Evolutionary conservation across 2,329 filamentous ascomycete genomes (phyloP).

Genomic region (Cordyceps militaris): DNA sequence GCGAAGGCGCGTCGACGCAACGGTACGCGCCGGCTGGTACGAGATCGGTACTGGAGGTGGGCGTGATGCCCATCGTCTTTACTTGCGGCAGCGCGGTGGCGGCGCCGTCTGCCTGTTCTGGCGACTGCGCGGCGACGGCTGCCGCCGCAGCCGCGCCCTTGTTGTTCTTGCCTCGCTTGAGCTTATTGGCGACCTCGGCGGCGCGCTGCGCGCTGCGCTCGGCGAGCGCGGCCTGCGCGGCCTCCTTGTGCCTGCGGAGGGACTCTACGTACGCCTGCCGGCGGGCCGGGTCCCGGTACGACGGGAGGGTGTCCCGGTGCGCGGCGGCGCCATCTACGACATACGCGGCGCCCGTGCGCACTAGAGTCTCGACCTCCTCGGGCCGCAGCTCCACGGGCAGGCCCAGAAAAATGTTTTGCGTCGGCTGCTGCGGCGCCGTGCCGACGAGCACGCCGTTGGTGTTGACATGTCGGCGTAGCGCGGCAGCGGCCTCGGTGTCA

Average conservation of each 20-base stretch:
- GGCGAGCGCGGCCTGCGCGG: slow-evolving; percentile 32
- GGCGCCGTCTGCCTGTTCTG: background rate
- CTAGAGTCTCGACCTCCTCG: slow-evolving; percentile 77
- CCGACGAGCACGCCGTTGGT: slow-evolving; percentile 83
- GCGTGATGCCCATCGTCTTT: slow-evolving; percentile 25
- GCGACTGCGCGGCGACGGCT: background rate
- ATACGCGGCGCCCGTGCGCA: slow-evolving; percentile 69
- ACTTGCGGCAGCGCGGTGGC: background rate
- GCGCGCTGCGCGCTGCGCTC: slow-evolving; percentile 33
- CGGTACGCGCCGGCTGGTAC: slow-evolving; percentile 17
- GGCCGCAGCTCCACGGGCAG: slow-evolving; percentile 83
- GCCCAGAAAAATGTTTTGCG: slow-evolving; percentile 90
- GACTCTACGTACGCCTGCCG: slow-evolving; percentile 58
- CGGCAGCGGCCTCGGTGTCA: slow-evolving; percentile 71
- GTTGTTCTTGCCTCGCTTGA: slow-evolving; percentile 17
- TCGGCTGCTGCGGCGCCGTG: slow-evolving; percentile 82
- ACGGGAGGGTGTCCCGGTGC: slow-evolving; percentile 59
- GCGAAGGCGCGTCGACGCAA: slow-evolving; percentile 13
- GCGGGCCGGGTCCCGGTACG: slow-evolving; percentile 45
- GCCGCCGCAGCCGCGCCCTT: slow-evolving; percentile 9
- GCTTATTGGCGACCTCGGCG: slow-evolving; percentile 22
- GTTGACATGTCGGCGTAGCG: slow-evolving; percentile 71
- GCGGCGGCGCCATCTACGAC: slow-evolving; percentile 71
- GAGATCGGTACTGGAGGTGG: slow-evolving; percentile 29
- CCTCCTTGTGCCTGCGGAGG: slow-evolving; percentile 37